Base-by-base conservation (phyloP, 805 yeast species). In the Cyberlindnera subsufficiens region DNA sequence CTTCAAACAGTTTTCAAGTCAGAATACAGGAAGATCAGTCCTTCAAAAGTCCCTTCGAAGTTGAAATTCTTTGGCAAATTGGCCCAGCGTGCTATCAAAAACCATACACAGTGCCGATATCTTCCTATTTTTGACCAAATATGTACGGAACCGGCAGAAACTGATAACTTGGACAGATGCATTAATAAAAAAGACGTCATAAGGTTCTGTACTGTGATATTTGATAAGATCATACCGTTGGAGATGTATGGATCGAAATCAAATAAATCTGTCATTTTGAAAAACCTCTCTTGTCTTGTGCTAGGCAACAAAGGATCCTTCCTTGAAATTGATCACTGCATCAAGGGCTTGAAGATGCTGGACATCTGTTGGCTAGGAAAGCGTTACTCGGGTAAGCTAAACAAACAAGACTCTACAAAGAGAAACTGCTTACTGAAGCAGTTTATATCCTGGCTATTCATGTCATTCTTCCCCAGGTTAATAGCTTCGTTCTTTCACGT, bases 401-500 rank as follows among this genome's bases (percentile, higher is more conserved):
- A 71, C n/a, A 63, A 61, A 19, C 70, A 68, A 13, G 84, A 78
- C 39, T 64, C 61, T 27, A 39, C 49, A 1, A 59, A 63, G 44
- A 66, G 80, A 3, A 58, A 54, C 37, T 15, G 42, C 0, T 50
- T 74, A 15, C 56, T 80, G 11, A 42, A 51, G 3, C 49, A 54
- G 3, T 77, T 86, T 38, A 22, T 84, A 1, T 38, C 40, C 1
- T 90, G 96, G 96, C 38, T 83, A 2, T 74, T 83, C 33, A 47
- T 60, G 0, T 32, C 30, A 0, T 69, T 80, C 39, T 49, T 86
- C 1, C 63, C 72, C 7, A 68, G 64, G 15, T 45, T 85, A 1
- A 50, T 86, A 0, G 59, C 66, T 0, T 59, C 74, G 0, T 77
- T 75, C 53, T 89, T 87, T 65, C 81, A 85, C 55, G 80, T 82